phyloP scores from a whole-genome alignment of 179 eudicot genomes.

The Amaranthus tricolor region DNA sequence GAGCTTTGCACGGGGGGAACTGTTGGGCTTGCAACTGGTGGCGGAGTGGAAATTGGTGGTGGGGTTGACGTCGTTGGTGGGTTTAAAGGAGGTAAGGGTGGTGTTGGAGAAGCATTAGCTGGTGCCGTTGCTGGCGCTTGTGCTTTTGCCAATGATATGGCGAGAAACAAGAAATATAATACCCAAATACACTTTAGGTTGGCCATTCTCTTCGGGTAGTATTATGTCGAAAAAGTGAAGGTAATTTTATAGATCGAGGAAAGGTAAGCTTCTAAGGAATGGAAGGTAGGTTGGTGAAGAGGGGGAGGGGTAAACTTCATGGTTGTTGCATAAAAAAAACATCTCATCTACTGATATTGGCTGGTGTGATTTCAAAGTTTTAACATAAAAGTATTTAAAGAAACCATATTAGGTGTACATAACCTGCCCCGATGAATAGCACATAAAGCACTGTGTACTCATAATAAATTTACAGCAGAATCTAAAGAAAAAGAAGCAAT shows the following conservation, averaged over 20 bases:
- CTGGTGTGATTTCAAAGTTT: slow-evolving; percentile 12
- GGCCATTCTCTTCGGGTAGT: slow-evolving; percentile 13
- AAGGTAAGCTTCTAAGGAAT: slow-evolving; percentile 20
- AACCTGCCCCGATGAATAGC: neutral
- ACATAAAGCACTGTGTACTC: neutral
- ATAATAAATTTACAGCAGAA: neutral
- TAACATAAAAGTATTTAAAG: neutral
- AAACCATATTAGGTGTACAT: neutral
- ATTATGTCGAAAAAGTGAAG: slow-evolving; percentile 7
- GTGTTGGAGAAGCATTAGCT: slow-evolving; percentile 27
- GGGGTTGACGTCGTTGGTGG: slow-evolving; percentile 29
- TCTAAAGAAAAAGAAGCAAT: neutral
- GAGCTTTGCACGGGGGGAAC: slow-evolving; percentile 20
- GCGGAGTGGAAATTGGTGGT: slow-evolving; percentile 23
- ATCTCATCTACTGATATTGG: slow-evolving; percentile 39
- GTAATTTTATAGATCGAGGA: slow-evolving; percentile 16
- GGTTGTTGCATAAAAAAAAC: slow-evolving; percentile 27
- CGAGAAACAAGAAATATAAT: slow-evolving; percentile 34
- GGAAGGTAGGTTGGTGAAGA: slow-evolving; percentile 47
- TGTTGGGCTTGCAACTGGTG: slow-evolving; percentile 32
- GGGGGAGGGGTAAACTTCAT: slow-evolving; percentile 44
- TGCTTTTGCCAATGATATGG: slow-evolving; percentile 35
- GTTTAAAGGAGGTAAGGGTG: slow-evolving; percentile 32
- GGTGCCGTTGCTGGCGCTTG: slow-evolving; percentile 76
- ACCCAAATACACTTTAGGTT: slow-evolving; percentile 25